These are phyloP conservation scores for Lenzites betulinus DNA, from an alignment of 768 basidiomycete genomes.

Conservation along the genomic window DNA sequence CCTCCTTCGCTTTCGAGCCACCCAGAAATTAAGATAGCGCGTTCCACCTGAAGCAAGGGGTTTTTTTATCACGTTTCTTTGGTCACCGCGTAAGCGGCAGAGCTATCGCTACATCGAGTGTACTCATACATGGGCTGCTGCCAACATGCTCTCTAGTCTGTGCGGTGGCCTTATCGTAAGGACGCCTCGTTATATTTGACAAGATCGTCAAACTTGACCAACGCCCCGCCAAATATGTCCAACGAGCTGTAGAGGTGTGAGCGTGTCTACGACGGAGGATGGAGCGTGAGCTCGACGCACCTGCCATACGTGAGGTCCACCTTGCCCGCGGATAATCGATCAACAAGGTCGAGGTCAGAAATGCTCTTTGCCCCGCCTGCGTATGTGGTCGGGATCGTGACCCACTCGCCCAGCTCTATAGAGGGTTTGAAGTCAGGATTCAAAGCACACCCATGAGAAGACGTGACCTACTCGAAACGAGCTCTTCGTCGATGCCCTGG, in stretches of 20 bases:
- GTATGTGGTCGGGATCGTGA: constrained; percentile 89
- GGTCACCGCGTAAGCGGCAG: no score
- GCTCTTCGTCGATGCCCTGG: constrained; percentile 89
- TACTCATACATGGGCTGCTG: background rate
- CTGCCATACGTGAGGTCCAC: constrained; percentile 90
- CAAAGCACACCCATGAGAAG: background rate
- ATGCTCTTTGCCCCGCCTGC: constrained; percentile 92
- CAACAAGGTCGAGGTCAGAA: constrained; percentile 44
- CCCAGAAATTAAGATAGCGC: no score
- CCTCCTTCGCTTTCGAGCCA: no score
- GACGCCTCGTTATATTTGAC: constrained; percentile 30
- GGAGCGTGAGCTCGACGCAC: constrained; percentile 36
- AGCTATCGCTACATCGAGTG: constrained; percentile 3
- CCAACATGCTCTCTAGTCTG: background rate
- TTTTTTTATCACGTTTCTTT: no score
- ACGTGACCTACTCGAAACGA: constrained; percentile 69
- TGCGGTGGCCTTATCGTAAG: background rate
- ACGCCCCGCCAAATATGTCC: constrained; percentile 70
- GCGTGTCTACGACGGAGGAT: background rate
- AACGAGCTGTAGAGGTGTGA: constrained; percentile 43
- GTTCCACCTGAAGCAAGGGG: no score
- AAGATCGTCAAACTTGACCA: constrained; percentile 63
- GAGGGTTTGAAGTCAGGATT: no score
- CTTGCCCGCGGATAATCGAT: constrained; percentile 75
- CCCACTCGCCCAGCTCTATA: constrained; percentile 89